Evolutionary conservation across 495 filamentous ascomycete species (phyloP), one percentile per base, ranked within the genome.

Genomic region (Penicillium diatomitis): DNA sequence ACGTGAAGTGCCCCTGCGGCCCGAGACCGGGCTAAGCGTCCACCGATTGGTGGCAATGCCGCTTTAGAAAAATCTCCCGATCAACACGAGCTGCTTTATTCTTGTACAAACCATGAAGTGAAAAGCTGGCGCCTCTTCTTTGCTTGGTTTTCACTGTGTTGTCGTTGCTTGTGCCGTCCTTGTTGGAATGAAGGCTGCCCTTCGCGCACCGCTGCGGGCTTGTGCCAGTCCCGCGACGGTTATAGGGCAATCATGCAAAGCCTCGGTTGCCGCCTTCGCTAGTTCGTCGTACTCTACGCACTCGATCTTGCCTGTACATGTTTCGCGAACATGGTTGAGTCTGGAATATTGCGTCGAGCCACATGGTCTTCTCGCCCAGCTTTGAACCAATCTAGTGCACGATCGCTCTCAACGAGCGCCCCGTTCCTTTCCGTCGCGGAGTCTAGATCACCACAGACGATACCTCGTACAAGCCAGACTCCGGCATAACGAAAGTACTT

Each of bases 201-300:
- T 64, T 63, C 63, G 66, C 54, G 52, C 58, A 58, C 62, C 66
- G 52, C 57, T 66, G 65, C 67, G 68, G 68, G 56, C 64, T 42
- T 58, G 63, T 51, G 54, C 58, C 54, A 63, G 61, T 62, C 62
- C 63, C 55, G 62, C 62, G 47, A 50, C 62, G 44, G 61, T 56
- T 37, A 41, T 65, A 45, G 57, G 52, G 41, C 48, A 55, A 46
- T 37, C 50, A 43, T 54, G 55, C 54, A 68, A 43, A 50, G 37
- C 53, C 44, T 62, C 62, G 38, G 49, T 50, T 37, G 20, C 20
- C 20, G 20, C 20, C 20, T 38, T 43, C 28, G 42, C 38, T 32
- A 30, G 44, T 30, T 44, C 53, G 4, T 44, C 31, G 31, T 54
- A 45, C 27, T 41, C 40, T 47, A 46, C 47, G n/a, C 12, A 28